Evolutionary conservation across 306 rosid genomes (phyloP).

Genomic region (Fagus crenata): DNA sequence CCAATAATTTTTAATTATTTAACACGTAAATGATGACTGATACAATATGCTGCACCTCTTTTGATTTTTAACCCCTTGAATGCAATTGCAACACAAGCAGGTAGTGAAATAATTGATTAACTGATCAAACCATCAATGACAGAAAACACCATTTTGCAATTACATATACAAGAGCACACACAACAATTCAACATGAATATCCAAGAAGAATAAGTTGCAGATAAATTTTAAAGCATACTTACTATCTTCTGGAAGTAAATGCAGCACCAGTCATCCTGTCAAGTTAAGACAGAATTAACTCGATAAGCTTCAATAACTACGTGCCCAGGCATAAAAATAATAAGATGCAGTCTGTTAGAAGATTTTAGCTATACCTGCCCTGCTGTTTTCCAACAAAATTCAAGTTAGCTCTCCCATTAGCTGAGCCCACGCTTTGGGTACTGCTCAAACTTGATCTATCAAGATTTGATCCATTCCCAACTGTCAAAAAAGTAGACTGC

Average conservation of each 20-base stretch:
- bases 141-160: not conserved
- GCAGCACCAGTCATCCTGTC: constrained; percentile 58
- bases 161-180: not conserved
- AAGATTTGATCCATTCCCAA: constrained; percentile 56
- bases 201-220: not conserved
- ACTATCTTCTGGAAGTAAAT: constrained; percentile 66
- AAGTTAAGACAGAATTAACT: constrained; percentile 22
- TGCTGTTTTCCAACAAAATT: constrained; percentile 61
- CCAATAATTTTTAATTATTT: not conserved
- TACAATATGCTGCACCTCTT: not conserved
- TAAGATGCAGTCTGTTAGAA: constrained; percentile 11
- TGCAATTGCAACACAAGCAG: not conserved
- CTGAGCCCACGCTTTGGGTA: constrained; percentile 50
- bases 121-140: not conserved
- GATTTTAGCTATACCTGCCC: constrained; percentile 48
- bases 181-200: not conserved
- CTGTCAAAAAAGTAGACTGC: constrained; percentile 55
- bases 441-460: constrained; percentile 44
- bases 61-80: not conserved
- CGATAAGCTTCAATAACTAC: not conserved
- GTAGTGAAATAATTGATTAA: not conserved
- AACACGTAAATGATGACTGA: not conserved
- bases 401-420: constrained; percentile 68
- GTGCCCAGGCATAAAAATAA: not conserved
- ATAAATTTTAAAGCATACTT: constrained; percentile 26